Evolutionary conservation across 2,329 filamentous ascomycete species (phyloP).

Genomic region (Pyrenophora tritici-repentis): DNA sequence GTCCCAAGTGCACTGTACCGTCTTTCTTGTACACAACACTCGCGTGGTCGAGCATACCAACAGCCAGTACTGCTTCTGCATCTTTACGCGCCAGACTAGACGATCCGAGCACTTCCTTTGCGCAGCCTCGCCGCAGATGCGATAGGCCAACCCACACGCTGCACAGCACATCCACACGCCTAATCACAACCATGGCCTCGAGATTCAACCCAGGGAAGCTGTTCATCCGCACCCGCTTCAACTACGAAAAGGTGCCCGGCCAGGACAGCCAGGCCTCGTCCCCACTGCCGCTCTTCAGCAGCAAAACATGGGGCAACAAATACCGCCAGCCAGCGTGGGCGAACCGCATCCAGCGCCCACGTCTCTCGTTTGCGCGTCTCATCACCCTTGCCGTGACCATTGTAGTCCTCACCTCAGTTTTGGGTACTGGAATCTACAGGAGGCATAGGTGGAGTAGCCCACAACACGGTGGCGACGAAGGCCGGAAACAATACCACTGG

Average conservation of each 20-base stretch:
- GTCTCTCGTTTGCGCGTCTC: conserved; percentile 50
- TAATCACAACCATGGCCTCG: conserved; percentile 37
- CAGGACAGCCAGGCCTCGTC: conserved; percentile 49
- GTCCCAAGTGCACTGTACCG: conserved; percentile 6
- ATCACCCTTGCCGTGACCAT: conserved; percentile 49
- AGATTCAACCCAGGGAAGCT: conserved; percentile 54
- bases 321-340: conserved; percentile 44
- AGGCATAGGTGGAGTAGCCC: conserved; percentile 42
- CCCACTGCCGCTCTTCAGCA: conserved; percentile 47
- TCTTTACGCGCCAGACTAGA: conserved; percentile 2
- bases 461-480: conserved; percentile 41
- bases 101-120: not conserved
- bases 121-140: conserved; percentile 36
- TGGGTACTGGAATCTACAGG: conserved; percentile 50
- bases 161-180: conserved; percentile 16
- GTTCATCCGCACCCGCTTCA: conserved; percentile 51
- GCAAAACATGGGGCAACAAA: conserved; percentile 44
- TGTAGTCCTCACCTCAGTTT: conserved; percentile 49
- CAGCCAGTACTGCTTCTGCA: not conserved
- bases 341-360: conserved; percentile 48
- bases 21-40: conserved; percentile 12
- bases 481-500: conserved; percentile 50
- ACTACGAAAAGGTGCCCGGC: conserved; percentile 54
- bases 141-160: conserved; percentile 33
- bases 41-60: conserved; percentile 20